Percentiles rank a stretch among this genome's conserved stretches.
Evolutionary conservation across 805 yeast genomes (phyloP).

Genomic region (Candida corydali): DNA sequence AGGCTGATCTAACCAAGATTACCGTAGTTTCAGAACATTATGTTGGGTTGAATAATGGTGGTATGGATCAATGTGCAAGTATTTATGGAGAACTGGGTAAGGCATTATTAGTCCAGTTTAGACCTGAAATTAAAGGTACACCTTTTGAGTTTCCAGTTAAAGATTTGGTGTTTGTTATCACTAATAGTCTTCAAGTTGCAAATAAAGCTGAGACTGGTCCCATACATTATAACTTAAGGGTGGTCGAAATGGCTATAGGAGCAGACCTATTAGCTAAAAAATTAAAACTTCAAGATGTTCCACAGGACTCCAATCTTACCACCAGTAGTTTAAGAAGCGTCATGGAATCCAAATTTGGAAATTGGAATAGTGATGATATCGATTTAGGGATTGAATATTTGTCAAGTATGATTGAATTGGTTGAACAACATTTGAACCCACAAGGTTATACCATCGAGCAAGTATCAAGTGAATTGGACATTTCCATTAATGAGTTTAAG

Average conservation of each 20-base stretch:
- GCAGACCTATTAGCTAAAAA: conserved; percentile 53
- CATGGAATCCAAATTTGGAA: conserved; percentile 41
- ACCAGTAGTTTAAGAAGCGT: conserved; percentile 66
- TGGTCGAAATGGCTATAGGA: conserved; percentile 68
- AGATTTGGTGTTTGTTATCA: conserved; percentile 52
- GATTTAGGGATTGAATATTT: conserved; percentile 39
- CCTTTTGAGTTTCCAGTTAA: conserved; percentile 51
- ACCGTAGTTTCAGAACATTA: conserved; percentile 67
- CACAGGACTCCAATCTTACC: conserved; percentile 46
- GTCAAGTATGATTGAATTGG: conserved; percentile 35
- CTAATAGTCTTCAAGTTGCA: conserved; percentile 59
- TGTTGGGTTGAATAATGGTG: conserved; percentile 75
- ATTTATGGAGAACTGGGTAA: conserved; percentile 58
- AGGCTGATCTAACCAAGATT: conserved; percentile 51
- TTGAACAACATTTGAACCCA: conserved; percentile 43
- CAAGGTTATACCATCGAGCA: conserved; percentile 42
- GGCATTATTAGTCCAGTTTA: conserved; percentile 57
- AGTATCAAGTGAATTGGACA: conserved; percentile 41
- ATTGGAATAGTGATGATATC: conserved; percentile 47
- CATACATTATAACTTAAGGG: conserved; percentile 62
- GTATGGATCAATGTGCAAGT: conserved; percentile 75
- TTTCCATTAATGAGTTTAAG: conserved; percentile 40
- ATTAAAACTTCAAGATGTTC: conserved; percentile 38
- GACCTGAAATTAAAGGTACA: conserved; percentile 52
- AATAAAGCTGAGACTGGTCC: conserved; percentile 72